Evolutionary conservation across 176 grass and related monocot species (phyloP).

Genomic region (Puccinellia tenuiflora): DNA sequence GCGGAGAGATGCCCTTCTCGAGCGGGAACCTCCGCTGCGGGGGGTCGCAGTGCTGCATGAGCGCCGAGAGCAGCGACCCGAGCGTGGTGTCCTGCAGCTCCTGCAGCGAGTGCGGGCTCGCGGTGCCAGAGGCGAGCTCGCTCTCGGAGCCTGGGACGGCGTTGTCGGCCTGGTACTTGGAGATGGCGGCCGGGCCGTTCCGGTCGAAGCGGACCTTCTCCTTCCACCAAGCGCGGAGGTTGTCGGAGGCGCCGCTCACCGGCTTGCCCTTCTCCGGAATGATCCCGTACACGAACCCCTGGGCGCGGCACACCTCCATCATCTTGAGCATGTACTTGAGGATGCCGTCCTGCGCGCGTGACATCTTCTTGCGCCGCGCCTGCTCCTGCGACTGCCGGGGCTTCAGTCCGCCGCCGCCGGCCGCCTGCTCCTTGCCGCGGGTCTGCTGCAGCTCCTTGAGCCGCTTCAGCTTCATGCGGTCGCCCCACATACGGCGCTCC

Average conservation of each 20-base stretch:
- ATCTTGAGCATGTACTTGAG: conserved; percentile 99
- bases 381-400: conserved; percentile 83
- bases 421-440: conserved; percentile 54
- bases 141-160: conserved; percentile 49
- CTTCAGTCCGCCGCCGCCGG: conserved; percentile 22
- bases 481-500: conserved; percentile 90
- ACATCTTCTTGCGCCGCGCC: conserved; percentile 98
- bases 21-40: conserved; percentile 90
- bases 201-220: conserved; percentile 98
- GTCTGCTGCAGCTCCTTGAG: conserved; percentile 81
- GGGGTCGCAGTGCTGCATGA: conserved; percentile 98
- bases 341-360: conserved; percentile 93
- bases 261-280: conserved; percentile 99
- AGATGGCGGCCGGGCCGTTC: conserved; percentile 86
- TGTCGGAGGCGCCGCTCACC: conserved; percentile 91
- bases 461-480: conserved; percentile 80
- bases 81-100: conserved; percentile 98
- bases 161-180: conserved; percentile 84
- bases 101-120: conserved; percentile 61
- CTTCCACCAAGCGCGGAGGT: conserved; percentile 96
- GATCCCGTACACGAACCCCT: conserved; percentile 97
- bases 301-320: conserved; percentile 97
- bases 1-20: conserved; percentile 84
- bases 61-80: conserved; percentile 82
- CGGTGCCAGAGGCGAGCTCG: conserved; percentile 38